Conservation (phyloP, 78 protist species). For the Creolimax fragrantissima region DNA sequence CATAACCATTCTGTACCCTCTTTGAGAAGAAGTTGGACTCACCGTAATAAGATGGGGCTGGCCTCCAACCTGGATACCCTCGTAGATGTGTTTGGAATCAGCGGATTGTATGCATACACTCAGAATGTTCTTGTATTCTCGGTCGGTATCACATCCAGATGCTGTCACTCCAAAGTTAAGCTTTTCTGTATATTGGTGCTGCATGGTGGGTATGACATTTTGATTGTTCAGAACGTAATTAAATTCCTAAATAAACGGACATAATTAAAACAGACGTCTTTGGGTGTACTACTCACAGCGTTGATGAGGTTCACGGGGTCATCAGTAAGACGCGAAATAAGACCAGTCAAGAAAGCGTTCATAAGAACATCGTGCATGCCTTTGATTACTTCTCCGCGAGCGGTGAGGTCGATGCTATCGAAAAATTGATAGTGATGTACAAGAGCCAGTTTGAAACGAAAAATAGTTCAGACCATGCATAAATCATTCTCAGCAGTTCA, state of each 20-base stretch:
- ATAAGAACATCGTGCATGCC: neutral
- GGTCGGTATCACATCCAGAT: neutral
- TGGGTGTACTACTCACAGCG: neutral
- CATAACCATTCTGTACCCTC: too few species aligned
- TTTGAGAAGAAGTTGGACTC: too few species aligned
- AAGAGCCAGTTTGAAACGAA: neutral
- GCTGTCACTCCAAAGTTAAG: neutral
- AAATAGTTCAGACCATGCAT: neutral
- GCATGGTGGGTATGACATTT: too few species aligned
- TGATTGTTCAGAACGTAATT: too few species aligned
- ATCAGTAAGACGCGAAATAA: neutral
- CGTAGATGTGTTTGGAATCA: neutral
- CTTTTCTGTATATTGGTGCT: neutral
- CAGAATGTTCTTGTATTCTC: neutral
- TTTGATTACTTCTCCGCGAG: neutral
- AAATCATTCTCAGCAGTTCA: neutral
- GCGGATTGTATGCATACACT: neutral
- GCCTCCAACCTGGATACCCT: neutral
- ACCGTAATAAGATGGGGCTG: neutral
- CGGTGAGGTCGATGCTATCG: neutral
- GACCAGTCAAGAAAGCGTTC: constrained; percentile 14
- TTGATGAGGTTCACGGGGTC: constrained; percentile 20
- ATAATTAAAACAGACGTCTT: neutral
- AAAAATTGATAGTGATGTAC: neutral
- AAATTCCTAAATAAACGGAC: too few species aligned